Evolutionary conservation across 2,329 filamentous ascomycete genomes (phyloP).

Genomic region (Talaromyces sp.): DNA sequence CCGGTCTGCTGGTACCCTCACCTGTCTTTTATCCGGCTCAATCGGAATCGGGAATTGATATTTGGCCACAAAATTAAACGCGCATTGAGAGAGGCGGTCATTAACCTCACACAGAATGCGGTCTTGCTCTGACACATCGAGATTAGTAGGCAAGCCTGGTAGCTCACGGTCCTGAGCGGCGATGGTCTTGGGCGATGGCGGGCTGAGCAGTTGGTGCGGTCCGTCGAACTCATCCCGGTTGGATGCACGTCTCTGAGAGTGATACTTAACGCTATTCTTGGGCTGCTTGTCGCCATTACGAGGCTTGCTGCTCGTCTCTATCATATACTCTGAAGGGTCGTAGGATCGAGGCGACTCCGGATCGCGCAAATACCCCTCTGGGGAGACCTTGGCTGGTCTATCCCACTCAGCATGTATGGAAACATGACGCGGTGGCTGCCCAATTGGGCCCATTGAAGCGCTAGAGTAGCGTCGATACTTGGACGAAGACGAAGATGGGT

Average conservation of each 20-base stretch:
- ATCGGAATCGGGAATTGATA: constrained; percentile 86
- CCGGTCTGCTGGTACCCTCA: constrained; percentile 68
- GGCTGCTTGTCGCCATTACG: constrained; percentile 24
- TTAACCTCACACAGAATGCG: constrained; percentile 74
- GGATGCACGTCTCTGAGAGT: constrained; percentile 62
- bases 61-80: constrained; percentile 85
- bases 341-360: constrained; percentile 25
- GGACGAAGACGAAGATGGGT: constrained; percentile 21
- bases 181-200: constrained; percentile 64
- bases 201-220: constrained; percentile 73
- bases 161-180: constrained; percentile 75
- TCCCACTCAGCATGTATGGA: constrained; percentile 31
- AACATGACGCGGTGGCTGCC: constrained; percentile 22
- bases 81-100: constrained; percentile 77
- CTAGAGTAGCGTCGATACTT: constrained; percentile 25
- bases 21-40: constrained; percentile 73
- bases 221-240: constrained; percentile 89
- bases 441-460: constrained; percentile 26
- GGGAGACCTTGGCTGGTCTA: constrained; percentile 23
- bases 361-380: constrained; percentile 28
- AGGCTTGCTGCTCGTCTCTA: constrained; percentile 27
- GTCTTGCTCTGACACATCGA: constrained; percentile 80
- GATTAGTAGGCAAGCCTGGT: constrained; percentile 74
- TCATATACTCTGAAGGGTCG: constrained; percentile 31
- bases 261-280: constrained; percentile 28